Evolutionary conservation across 2,329 filamentous ascomycete genomes (phyloP), one percentile per base, ranked within the genome.

Genomic region (Sarocladium strictum): DNA sequence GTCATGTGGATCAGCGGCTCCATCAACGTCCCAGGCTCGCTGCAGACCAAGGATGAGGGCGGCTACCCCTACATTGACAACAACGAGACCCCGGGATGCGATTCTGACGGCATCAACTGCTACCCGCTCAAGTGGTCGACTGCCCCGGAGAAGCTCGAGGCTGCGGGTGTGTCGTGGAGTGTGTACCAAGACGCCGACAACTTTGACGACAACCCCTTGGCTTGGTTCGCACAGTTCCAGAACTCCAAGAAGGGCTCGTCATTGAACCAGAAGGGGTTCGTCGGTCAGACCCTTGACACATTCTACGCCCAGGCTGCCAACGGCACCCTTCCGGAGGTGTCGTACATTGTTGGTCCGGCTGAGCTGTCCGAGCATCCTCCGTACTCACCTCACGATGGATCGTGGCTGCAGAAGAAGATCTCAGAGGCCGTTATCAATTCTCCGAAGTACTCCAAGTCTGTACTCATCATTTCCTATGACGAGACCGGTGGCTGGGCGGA

Each of bases 401-500:
- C 70, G 3, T 82, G 78, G 77, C 66, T 82, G 33, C 76, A 81
- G 61, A 73, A 76, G 61, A 67, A 77, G 60, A 68, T 82, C 5
- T 74, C 78, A 15, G 69, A 79, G 54, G 75, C 77, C 3, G 74
- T 82, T 3, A 74, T 71, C 12, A 69, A 68, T 52, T 77, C 77
- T 19, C 75, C 75, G 3, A 71, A 71, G 41, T 82, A 80, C 61
- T 67, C 69, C 41, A 71, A 68, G 19, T 80, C 77, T 2, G 72
- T 69, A 0, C 59, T 81, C 69, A 65, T 79, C 73, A 58, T 76
- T 61, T 76, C 67, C 26, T 67, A 63, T 26, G 59, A 63, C 69
- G 76, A 83, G 62, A 76, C 75, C 2, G 79, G 78, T 43, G 79
- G 78, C 26, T 81, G 71, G 64, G 78, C 77, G 12, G 79, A 82